phyloP scores from a whole-genome alignment of 2,329 filamentous ascomycete genomes.

The Arthrobotrys musiformis region DNA sequence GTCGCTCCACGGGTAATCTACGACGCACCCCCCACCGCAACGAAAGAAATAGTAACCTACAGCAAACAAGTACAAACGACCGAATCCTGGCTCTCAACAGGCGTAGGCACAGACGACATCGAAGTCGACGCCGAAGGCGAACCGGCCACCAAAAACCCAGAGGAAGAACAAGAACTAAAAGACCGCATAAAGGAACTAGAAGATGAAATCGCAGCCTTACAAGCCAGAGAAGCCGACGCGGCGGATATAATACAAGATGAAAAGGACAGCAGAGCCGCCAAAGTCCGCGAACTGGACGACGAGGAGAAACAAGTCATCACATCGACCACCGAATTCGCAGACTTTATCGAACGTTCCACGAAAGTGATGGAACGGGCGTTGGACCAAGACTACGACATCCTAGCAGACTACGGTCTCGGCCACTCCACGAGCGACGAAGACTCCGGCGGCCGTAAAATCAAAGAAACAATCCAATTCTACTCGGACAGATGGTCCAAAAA shows the following conservation, averaged over 20 bases:
- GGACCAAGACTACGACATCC: conserved; percentile 83
- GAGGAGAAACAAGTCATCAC: conserved; percentile 93
- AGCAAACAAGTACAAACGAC: conserved; percentile 96
- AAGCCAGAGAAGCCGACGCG: conserved; percentile 23
- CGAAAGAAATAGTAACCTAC: conserved; percentile 90
- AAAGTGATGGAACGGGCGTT: conserved; percentile 96
- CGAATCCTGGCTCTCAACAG: conserved; percentile 75
- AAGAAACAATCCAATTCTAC: conserved; percentile 91
- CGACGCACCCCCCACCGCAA: conserved; percentile 79
- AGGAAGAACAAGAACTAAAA: conserved; percentile 85
- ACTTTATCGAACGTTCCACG: conserved; percentile 93
- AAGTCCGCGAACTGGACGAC: conserved; percentile 74
- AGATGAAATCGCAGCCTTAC: conserved; percentile 79
- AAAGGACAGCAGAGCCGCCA: conserved; percentile 69
- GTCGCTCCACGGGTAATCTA: conserved; percentile 79
- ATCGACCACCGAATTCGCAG: conserved; percentile 89
- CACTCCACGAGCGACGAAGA: conserved; percentile 82
- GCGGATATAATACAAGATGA: conserved; percentile 8
- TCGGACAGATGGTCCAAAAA: conserved; percentile 97
- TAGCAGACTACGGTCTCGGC: conserved; percentile 90
- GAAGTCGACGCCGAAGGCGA: conserved; percentile 68
- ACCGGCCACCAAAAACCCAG: not conserved
- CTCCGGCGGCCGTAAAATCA: conserved; percentile 76
- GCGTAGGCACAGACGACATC: conserved; percentile 75
- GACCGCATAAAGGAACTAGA: conserved; percentile 89